These are phyloP conservation scores for Cutaneotrichosporon daszewskae DNA, from an alignment of 1,284 basidiomycete genomes.

Conservation along the genomic window DNA sequence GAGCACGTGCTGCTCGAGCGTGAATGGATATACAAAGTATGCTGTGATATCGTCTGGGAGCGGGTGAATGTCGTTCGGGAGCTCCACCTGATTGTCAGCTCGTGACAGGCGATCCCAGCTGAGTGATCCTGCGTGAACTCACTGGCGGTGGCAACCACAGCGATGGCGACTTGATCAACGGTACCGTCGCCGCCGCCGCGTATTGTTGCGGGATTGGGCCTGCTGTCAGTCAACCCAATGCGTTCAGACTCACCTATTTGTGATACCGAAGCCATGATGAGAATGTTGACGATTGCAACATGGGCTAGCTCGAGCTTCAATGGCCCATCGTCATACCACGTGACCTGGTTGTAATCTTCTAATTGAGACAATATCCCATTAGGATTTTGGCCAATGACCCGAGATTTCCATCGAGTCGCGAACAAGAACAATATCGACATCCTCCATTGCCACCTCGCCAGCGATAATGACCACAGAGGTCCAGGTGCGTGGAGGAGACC, in stretches of 20 bases:
- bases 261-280: constrained; percentile 16
- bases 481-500: background rate
- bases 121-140: constrained; percentile 24
- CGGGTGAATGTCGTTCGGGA: constrained; percentile 85
- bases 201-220: constrained; percentile 57
- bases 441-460: background rate
- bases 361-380: too few relatives aligned
- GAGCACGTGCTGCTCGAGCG: constrained; percentile 76
- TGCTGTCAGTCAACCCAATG: constrained; percentile 12
- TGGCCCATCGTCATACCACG: too few relatives aligned
- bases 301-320: too few relatives aligned
- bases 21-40: constrained; percentile 94
- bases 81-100: constrained; percentile 56
- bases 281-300: too few relatives aligned
- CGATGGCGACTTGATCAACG: constrained; percentile 83
- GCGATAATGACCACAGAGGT: constrained; percentile 1
- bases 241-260: constrained; percentile 17
- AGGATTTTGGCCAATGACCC: too few relatives aligned
- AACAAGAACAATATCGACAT: background rate
- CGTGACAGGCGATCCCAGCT: background rate
- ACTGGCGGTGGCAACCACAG: constrained; percentile 77
- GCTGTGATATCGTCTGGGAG: constrained; percentile 78
- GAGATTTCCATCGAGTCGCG: background rate
- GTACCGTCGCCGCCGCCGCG: constrained; percentile 64
- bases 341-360: too few relatives aligned